Evolutionary conservation across 345 rosid genomes (phyloP).

Genomic region (Mangifera indica): DNA sequence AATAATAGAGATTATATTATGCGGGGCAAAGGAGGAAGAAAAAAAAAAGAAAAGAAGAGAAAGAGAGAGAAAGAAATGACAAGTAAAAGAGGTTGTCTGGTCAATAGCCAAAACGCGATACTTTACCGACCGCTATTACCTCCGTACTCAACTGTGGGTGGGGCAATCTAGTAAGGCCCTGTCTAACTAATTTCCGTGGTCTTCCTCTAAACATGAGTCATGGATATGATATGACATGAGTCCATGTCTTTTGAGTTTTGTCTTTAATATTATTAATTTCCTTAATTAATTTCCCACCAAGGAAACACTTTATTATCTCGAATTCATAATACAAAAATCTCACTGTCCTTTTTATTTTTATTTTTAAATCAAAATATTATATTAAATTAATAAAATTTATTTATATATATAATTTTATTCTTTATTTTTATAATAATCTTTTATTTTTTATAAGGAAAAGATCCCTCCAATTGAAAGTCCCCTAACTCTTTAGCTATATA

Average conservation of each 20-base stretch:
- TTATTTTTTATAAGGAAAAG: too few species aligned
- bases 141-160: conserved; percentile 17
- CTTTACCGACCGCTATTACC: conserved; percentile 28
- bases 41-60: not conserved
- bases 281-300: too few species aligned
- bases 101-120: conserved; percentile 31
- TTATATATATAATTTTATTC: too few species aligned
- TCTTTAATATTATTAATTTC: not conserved
- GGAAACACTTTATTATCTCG: too few species aligned
- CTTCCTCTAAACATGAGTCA: not conserved
- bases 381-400: too few species aligned
- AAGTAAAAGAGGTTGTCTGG: conserved; percentile 23
- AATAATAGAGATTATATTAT: not conserved
- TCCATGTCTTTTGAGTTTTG: not conserved
- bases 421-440: too few species aligned
- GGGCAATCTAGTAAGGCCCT: conserved; percentile 1
- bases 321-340: too few species aligned
- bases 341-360: too few species aligned
- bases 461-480: too few species aligned
- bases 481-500: too few species aligned
- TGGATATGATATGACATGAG: not conserved
- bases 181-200: not conserved
- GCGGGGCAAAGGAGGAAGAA: too few species aligned
- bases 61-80: not conserved
- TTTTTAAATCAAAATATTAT: too few species aligned